Evolutionary conservation across 2,329 filamentous ascomycete species (phyloP).

Genomic region (Spiromastix sp.): DNA sequence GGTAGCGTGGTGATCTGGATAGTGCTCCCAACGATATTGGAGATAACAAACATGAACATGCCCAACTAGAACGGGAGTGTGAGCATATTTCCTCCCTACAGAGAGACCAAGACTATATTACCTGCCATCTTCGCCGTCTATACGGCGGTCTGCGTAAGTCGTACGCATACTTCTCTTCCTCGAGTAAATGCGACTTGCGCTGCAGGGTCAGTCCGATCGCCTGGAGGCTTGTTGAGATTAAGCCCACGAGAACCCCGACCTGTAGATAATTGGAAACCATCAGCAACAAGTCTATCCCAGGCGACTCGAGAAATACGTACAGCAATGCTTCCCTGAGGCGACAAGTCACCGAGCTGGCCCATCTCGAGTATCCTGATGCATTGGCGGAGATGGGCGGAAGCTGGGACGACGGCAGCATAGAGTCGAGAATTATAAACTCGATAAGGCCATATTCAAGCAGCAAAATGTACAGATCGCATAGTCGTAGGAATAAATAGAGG

Average conservation of each 20-base stretch:
- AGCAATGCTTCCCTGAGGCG: constrained; percentile 66
- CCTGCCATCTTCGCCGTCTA: constrained; percentile 83
- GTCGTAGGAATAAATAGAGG: neutral
- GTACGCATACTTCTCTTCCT: constrained; percentile 80
- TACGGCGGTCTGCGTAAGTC: constrained; percentile 78
- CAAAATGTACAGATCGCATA: constrained; percentile 1
- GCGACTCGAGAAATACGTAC: constrained; percentile 38
- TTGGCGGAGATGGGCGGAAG: constrained; percentile 20
- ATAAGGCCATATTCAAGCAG: no score
- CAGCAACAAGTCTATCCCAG: constrained; percentile 1
- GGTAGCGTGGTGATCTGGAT: constrained; percentile 96
- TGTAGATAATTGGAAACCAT: constrained; percentile 29
- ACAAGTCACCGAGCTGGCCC: constrained; percentile 65
- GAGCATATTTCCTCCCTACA: constrained; percentile 14
- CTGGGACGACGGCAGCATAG: constrained; percentile 27
- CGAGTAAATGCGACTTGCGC: constrained; percentile 94
- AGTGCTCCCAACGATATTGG: constrained; percentile 87
- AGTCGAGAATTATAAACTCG: no score
- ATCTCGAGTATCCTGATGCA: constrained; percentile 39
- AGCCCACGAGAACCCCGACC: constrained; percentile 87
- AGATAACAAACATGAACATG: constrained; percentile 93
- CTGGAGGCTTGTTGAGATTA: constrained; percentile 88
- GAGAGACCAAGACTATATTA: constrained; percentile 20
- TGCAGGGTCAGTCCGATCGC: constrained; percentile 91
- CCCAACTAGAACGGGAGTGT: constrained; percentile 45